Conservation (phyloP, 306 rosid species). For the Gastrolobium villosum region DNA sequence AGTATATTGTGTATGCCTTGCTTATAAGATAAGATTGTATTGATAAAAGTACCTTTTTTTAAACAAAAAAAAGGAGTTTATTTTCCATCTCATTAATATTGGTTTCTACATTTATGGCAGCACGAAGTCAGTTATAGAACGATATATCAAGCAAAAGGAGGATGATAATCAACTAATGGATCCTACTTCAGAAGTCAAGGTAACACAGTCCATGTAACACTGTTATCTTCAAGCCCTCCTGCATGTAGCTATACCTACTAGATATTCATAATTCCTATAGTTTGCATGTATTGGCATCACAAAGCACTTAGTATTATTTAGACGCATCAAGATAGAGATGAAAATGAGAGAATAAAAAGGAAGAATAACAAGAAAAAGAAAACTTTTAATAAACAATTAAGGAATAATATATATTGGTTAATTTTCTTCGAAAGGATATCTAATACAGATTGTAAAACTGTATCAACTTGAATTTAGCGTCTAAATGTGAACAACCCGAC, state of each 20-base stretch:
- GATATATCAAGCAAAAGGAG: constrained; percentile 53
- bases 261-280: background rate
- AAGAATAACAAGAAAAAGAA: too few species aligned
- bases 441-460: too few species aligned
- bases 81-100: background rate
- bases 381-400: too few species aligned
- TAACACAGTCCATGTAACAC: background rate
- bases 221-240: background rate
- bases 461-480: too few species aligned
- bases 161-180: constrained; percentile 48
- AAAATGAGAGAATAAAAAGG: too few species aligned
- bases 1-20: too few species aligned
- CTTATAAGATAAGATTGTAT: background rate
- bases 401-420: too few species aligned
- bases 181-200: constrained; percentile 60
- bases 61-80: background rate
- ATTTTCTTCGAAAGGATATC: too few species aligned
- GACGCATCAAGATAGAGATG: too few species aligned
- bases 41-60: background rate
- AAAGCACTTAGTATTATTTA: too few species aligned
- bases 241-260: background rate
- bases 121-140: constrained; percentile 57
- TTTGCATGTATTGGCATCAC: background rate
- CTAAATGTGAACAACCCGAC: too few species aligned
- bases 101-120: constrained; percentile 42